These are phyloP conservation scores for Passiflora organensis DNA, from an alignment of 345 rosid species.

Conservation along the genomic window DNA sequence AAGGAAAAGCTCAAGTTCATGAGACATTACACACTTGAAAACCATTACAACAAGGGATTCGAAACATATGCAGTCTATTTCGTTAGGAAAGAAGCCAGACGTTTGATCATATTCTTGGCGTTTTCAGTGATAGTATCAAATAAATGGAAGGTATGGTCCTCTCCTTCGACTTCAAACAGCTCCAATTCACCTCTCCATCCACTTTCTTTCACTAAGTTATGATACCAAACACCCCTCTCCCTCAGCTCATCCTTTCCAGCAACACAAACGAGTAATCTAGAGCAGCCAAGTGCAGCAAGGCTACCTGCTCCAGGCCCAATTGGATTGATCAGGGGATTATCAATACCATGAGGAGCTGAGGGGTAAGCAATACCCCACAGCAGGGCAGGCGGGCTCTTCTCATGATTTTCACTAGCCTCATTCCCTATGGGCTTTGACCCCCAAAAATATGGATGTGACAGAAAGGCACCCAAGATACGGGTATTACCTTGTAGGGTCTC, in stretches of 20 bases:
- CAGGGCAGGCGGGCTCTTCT: background rate
- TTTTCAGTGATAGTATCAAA: background rate
- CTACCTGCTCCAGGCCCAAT: conserved; percentile 21
- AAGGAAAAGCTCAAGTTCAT: no score
- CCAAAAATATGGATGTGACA: conserved; percentile 26
- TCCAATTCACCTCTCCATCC: conserved; percentile 33
- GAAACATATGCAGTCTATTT: no score
- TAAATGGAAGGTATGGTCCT: conserved; percentile 33
- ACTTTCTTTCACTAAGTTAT: conserved; percentile 19
- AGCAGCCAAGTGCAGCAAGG: conserved; percentile 22
- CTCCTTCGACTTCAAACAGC: conserved; percentile 29
- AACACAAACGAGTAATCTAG: conserved; percentile 22
- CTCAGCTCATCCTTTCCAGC: conserved; percentile 31
- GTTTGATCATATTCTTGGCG: no score
- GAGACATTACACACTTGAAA: no score
- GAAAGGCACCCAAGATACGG: background rate
- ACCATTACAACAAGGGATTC: no score
- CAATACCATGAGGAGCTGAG: conserved; percentile 21
- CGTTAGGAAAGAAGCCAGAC: no score
- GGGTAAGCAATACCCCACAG: conserved; percentile 9
- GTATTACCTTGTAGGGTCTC: background rate
- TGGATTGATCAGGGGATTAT: conserved; percentile 23
- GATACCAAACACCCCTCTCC: conserved; percentile 24
- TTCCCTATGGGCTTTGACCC: conserved; percentile 18
- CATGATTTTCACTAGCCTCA: background rate